These are phyloP conservation scores for Amniculicola lignicola DNA, from an alignment of 495 filamentous ascomycete genomes.

Conservation along the genomic window DNA sequence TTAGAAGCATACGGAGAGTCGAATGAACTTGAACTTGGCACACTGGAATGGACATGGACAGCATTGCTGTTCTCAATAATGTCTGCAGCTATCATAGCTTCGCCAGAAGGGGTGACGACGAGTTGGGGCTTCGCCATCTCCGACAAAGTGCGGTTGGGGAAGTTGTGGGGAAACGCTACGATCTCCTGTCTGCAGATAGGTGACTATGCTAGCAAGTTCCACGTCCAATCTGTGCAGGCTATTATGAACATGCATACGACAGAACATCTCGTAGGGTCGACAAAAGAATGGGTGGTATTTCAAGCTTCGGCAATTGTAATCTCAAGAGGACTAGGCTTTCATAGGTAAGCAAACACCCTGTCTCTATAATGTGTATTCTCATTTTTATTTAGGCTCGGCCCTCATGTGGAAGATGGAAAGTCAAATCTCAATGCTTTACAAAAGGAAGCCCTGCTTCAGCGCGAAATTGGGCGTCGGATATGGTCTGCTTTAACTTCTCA, in stretches of 20 bases:
- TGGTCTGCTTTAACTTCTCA: slow-evolving; percentile 50
- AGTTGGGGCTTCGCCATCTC: slow-evolving; percentile 43
- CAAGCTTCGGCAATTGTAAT: slow-evolving; percentile 16
- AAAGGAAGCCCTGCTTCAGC: slow-evolving; percentile 31
- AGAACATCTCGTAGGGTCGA: slow-evolving; percentile 49
- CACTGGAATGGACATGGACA: slow-evolving; percentile 43
- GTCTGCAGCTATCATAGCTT: slow-evolving; percentile 42
- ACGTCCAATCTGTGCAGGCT: slow-evolving; percentile 47
- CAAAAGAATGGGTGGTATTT: slow-evolving; percentile 19
- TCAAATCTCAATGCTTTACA: slow-evolving; percentile 35
- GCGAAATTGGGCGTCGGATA: slow-evolving; percentile 46
- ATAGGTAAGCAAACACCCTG: slow-evolving; percentile 9
- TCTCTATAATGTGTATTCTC: background rate
- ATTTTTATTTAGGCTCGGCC: slow-evolving; percentile 15
- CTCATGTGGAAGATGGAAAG: slow-evolving; percentile 46
- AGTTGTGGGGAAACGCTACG: slow-evolving; percentile 43
- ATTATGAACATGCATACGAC: slow-evolving; percentile 48
- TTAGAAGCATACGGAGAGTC: slow-evolving; percentile 38
- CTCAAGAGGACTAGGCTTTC: slow-evolving; percentile 23
- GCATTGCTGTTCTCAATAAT: slow-evolving; percentile 46
- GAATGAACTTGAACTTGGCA: slow-evolving; percentile 28
- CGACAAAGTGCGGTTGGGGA: slow-evolving; percentile 39
- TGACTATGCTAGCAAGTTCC: slow-evolving; percentile 40
- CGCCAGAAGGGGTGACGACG: slow-evolving; percentile 33
- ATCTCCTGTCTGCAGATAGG: slow-evolving; percentile 42